These are phyloP conservation scores for Metschnikowia noctiluminum DNA, from an alignment of 805 yeast species.

Conservation along the genomic window DNA sequence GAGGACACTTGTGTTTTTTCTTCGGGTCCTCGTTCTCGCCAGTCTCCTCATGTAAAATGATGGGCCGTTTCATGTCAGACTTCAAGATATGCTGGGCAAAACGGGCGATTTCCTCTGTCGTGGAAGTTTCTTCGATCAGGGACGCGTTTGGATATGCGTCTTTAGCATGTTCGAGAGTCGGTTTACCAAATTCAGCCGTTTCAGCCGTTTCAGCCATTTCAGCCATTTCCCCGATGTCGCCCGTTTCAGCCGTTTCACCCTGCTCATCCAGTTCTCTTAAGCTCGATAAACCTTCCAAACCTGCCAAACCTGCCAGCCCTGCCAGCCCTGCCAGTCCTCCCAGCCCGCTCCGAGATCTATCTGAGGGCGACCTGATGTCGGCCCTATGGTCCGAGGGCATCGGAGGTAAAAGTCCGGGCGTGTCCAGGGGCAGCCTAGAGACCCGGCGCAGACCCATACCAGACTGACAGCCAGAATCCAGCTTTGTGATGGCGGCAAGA, in stretches of 20 bases:
- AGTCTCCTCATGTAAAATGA: conserved; percentile 23
- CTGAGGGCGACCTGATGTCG: no score
- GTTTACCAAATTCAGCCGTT: no score
- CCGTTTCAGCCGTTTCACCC: no score
- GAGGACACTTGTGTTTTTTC: conserved; percentile 61
- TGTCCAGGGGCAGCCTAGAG: not conserved
- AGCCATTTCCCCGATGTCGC: no score
- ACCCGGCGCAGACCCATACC: not conserved
- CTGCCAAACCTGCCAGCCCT: no score
- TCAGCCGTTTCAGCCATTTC: no score
- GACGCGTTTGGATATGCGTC: conserved; percentile 12
- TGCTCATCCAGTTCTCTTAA: no score
- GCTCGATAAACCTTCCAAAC: no score
- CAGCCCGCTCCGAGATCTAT: no score
- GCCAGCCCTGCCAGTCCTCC: no score
- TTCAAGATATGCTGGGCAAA: conserved; percentile 21
- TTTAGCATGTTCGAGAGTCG: no score
- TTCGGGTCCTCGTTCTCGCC: conserved; percentile 42
- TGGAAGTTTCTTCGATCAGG: conserved; percentile 18
- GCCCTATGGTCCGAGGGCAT: not conserved
- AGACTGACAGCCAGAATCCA: conserved; percentile 11
- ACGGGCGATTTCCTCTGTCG: conserved; percentile 20
- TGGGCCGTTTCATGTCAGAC: conserved; percentile 22
- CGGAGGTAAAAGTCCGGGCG: conserved; percentile 7
- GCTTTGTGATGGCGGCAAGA: conserved; percentile 49